Percentiles rank a stretch among this genome's conserved stretches.
Conservation (phyloP, 192 early-diverging fungal species). For the Chytriomyces sp. region DNA sequence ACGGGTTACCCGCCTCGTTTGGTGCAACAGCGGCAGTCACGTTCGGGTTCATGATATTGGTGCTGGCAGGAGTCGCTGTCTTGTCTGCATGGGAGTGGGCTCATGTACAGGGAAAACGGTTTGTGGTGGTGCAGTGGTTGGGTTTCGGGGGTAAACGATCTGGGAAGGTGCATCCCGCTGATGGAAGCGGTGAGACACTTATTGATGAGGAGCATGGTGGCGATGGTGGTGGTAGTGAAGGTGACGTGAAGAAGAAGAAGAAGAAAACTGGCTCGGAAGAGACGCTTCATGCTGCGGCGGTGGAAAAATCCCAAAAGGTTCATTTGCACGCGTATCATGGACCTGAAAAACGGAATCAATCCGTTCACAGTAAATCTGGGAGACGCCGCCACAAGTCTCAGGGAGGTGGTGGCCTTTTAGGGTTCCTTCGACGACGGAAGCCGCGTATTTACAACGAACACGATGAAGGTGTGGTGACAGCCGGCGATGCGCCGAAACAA, state of each 20-base stretch:
- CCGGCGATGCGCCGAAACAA: not conserved
- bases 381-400: not conserved
- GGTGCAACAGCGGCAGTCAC: constrained; percentile 9
- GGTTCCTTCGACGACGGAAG: not conserved
- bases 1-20: constrained; percentile 9
- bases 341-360: constrained; percentile 8
- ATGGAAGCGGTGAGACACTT: constrained; percentile 11
- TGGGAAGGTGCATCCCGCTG: not conserved
- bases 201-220: not conserved
- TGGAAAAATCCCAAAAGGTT: not conserved
- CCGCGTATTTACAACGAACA: not conserved
- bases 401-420: not conserved
- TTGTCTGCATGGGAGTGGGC: not conserved
- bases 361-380: not conserved
- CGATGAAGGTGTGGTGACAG: not conserved
- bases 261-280: not conserved
- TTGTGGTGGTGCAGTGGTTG: not conserved
- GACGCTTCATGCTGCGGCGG: too few species aligned
- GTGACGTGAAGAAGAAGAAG: not conserved
- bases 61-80: not conserved
- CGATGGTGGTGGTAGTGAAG: not conserved
- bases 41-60: not conserved
- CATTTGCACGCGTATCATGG: constrained; percentile 15
- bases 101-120: not conserved
- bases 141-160: not conserved